Evolutionary conservation across 805 yeast genomes (phyloP).

Genomic region (Kregervanrija delftensis): DNA sequence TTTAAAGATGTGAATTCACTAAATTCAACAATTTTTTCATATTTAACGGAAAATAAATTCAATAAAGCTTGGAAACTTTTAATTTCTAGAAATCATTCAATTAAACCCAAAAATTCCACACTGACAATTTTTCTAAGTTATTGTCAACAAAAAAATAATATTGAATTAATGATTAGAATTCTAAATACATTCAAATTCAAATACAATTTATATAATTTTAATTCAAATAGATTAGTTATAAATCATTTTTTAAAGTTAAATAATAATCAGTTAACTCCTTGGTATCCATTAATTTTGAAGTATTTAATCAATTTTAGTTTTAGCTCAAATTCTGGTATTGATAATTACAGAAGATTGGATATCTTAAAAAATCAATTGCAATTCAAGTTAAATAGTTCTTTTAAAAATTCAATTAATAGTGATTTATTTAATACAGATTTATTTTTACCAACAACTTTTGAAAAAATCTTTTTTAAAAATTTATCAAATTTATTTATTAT

Average conservation of each 20-base stretch:
- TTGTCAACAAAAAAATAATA: constrained; percentile 5
- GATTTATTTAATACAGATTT: constrained; percentile 6
- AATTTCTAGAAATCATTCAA: not conserved
- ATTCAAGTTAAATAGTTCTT: constrained; percentile 8
- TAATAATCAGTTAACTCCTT: constrained; percentile 9
- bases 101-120: constrained; percentile 15
- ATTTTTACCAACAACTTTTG: constrained; percentile 8
- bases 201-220: constrained; percentile 12
- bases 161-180: constrained; percentile 12
- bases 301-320: constrained; percentile 14
- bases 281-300: constrained; percentile 15
- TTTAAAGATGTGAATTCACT: constrained; percentile 16
- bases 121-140: constrained; percentile 17
- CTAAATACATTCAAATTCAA: constrained; percentile 11
- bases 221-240: constrained; percentile 12
- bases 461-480: constrained; percentile 1
- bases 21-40: constrained; percentile 17
- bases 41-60: constrained; percentile 8
- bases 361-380: constrained; percentile 12
- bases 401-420: constrained; percentile 1
- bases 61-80: constrained; percentile 17
- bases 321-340: constrained; percentile 9
- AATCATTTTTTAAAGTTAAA: constrained; percentile 9
- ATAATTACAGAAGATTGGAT: constrained; percentile 13
- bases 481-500: constrained; percentile 1